phyloP scores from a whole-genome alignment of 2,329 filamentous ascomycete species.

The Colletotrichum costaricense region DNA sequence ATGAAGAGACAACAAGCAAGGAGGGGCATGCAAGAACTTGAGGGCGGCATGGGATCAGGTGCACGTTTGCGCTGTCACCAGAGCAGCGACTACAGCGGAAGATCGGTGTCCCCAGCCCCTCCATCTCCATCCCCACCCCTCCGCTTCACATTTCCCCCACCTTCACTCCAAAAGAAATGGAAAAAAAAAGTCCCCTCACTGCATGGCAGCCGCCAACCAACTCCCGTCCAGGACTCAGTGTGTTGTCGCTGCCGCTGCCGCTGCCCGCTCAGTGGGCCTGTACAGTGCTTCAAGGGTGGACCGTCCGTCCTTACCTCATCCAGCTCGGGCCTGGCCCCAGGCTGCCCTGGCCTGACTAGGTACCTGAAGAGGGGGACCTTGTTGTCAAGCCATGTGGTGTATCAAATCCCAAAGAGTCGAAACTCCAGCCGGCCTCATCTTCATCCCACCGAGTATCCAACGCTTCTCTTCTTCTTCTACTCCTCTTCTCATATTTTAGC shows the following conservation, averaged over 20 bases:
- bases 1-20: background rate
- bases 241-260: background rate
- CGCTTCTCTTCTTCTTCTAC: background rate
- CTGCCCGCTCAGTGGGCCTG: background rate
- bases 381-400: slow-evolving; percentile 27
- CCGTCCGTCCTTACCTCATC: background rate
- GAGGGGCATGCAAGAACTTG: background rate
- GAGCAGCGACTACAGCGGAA: background rate
- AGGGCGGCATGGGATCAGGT: background rate
- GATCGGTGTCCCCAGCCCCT: no score
- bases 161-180: no score
- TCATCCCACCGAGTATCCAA: slow-evolving; percentile 4
- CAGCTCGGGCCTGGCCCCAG: background rate
- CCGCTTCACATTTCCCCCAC: no score
- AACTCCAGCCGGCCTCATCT: slow-evolving; percentile 26
- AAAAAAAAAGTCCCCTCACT: background rate
- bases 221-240: background rate
- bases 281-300: background rate
- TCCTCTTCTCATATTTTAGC: background rate
- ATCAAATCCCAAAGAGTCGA: slow-evolving; percentile 29
- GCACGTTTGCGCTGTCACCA: background rate
- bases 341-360: background rate
- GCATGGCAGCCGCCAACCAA: background rate
- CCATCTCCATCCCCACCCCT: no score
- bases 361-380: slow-evolving; percentile 10